Conservation (phyloP, 345 rosid species). For the Ailanthus altissimus region DNA sequence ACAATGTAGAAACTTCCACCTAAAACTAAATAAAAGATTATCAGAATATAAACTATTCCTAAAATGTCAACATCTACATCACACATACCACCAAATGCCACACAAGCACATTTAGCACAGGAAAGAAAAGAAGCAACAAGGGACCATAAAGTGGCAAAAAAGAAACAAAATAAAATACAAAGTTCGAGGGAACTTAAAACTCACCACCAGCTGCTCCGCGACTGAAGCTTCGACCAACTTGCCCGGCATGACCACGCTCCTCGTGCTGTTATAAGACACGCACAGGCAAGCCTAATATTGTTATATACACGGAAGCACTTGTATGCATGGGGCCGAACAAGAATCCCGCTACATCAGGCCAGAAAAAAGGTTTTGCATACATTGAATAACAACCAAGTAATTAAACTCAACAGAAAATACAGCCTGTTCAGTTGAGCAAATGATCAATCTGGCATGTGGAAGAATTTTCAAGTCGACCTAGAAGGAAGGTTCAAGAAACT, state of each 20-base stretch:
- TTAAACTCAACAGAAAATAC: constrained; percentile 29
- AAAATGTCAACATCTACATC: neutral
- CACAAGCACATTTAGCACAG: neutral
- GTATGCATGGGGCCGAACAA: constrained; percentile 48
- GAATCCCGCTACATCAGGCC: constrained; percentile 59
- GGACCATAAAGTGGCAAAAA: too few species aligned
- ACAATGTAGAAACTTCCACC: neutral
- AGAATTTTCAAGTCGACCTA: constrained; percentile 13
- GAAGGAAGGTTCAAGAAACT: constrained; percentile 13
- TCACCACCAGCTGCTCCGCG: constrained; percentile 60
- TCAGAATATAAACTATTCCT: neutral
- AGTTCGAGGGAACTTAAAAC: constrained; percentile 22
- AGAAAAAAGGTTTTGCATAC: constrained; percentile 41
- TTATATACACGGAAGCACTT: constrained; percentile 57
- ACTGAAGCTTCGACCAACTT: constrained; percentile 62
- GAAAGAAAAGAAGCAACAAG: neutral
- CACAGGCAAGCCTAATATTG: constrained; percentile 83
- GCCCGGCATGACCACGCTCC: constrained; percentile 64
- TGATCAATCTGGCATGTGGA: constrained; percentile 12
- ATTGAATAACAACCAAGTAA: constrained; percentile 46
- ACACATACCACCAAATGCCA: neutral
- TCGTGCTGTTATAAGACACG: constrained; percentile 88
- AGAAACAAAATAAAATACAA: neutral
- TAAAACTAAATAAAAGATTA: neutral
- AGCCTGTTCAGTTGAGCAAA: constrained; percentile 7